These are phyloP conservation scores for Neopestalotiopsis clavispora DNA, from an alignment of 2,329 filamentous ascomycete genomes.

Conservation along the genomic window DNA sequence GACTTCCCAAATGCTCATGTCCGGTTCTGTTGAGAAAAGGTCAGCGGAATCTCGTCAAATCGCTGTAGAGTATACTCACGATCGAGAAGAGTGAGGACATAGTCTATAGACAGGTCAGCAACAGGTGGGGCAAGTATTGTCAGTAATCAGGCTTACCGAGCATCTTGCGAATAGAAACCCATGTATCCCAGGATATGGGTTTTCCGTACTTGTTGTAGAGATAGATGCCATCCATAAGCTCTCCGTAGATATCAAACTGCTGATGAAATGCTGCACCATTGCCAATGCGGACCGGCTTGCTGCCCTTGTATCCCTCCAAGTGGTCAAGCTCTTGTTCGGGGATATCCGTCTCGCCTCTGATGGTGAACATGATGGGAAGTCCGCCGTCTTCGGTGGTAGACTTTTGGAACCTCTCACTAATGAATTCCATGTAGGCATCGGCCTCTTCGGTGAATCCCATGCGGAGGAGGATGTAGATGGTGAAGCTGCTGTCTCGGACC, in stretches of 20 bases:
- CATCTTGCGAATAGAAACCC: constrained; percentile 72
- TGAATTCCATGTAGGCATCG: constrained; percentile 79
- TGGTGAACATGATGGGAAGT: constrained; percentile 83
- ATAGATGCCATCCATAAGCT: constrained; percentile 78
- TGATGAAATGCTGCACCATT: constrained; percentile 79
- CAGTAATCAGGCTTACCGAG: constrained; percentile 44
- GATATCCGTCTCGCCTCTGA: constrained; percentile 75
- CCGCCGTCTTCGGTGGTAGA: constrained; percentile 64
- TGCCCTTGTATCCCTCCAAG: constrained; percentile 74
- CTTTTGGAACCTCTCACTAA: constrained; percentile 71
- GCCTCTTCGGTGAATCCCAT: constrained; percentile 78
- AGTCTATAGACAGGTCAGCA: constrained; percentile 51
- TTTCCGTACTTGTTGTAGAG: constrained; percentile 82
- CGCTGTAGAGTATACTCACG: constrained; percentile 40
- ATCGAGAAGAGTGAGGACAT: constrained; percentile 70
- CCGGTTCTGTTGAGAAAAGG: constrained; percentile 53
- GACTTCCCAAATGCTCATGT: constrained; percentile 87
- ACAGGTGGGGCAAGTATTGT: no score
- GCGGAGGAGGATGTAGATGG: constrained; percentile 76
- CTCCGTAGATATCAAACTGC: constrained; percentile 76
- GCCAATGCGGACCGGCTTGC: constrained; percentile 74
- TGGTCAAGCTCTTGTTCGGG: constrained; percentile 72
- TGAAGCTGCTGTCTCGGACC: constrained; percentile 80
- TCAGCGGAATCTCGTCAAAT: background rate
- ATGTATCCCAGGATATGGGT: constrained; percentile 77